Conservation (phyloP, 2,329 filamentous ascomycete species). For the Venturia oleaginea region DNA sequence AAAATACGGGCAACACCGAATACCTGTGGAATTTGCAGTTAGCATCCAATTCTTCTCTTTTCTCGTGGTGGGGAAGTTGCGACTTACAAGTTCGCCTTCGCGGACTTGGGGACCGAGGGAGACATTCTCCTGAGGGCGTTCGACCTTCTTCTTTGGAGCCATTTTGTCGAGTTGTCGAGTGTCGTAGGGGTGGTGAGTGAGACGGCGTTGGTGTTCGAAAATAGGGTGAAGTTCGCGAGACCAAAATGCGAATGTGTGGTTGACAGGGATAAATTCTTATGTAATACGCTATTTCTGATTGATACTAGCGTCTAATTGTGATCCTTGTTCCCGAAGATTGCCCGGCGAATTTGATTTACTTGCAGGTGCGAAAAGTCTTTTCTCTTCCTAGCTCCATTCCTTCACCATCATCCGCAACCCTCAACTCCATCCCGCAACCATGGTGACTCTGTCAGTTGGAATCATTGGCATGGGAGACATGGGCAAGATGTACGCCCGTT, state of each 20-base stretch:
- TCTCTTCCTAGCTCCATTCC: background rate
- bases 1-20: conserved; percentile 98
- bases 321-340: no score
- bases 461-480: conserved; percentile 99
- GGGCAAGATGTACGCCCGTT: conserved; percentile 95
- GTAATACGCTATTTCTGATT: background rate
- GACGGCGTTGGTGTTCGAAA: background rate
- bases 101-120: conserved; percentile 93
- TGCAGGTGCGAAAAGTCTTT: background rate
- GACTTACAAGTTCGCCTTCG: conserved; percentile 58
- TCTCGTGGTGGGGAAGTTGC: conserved; percentile 3
- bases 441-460: conserved; percentile 66
- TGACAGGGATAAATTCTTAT: background rate
- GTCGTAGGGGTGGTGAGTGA: background rate
- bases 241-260: conserved; percentile 4
- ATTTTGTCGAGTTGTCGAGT: conserved; percentile 5
- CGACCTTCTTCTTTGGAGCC: conserved; percentile 41
- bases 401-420: background rate
- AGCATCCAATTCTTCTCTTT: background rate
- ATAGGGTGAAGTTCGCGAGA: background rate
- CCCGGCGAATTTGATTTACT: no score
- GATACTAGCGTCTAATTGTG: background rate
- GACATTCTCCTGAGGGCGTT: conserved; percentile 90
- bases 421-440: background rate
- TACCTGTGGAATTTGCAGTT: conserved; percentile 37